Evolutionary conservation across 225 moss, liverwort and hornwort genomes (phyloP), one percentile per base, ranked within the genome.

Genomic region (Physcomitrium patens): DNA sequence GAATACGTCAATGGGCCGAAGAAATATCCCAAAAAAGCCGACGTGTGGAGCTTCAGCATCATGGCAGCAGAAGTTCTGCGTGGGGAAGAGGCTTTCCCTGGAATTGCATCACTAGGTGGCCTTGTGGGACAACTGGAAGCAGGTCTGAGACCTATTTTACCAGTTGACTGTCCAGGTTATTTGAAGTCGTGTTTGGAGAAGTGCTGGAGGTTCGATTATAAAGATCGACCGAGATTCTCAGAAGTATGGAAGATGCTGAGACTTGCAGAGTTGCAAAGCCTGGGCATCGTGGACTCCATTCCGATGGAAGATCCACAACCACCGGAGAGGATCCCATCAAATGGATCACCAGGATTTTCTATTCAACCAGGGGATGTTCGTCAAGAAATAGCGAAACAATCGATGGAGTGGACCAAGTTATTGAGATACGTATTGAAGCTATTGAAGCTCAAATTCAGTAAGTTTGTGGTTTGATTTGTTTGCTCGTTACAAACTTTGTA

Each of bases 41-140:
- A 82, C 59, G 3, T 75, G 10, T 82, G 69, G 78, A 82, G 82
- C 24, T 82, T 82, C 37, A 78, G 56, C 16, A 31, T 82, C 15
- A 47, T 69, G 51, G 56, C 24, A 11, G 63, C 43, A 17, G 70
- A 82, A 15, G 70, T 82, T 44, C 68, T 77, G 4, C 67, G 27
- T n/a, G 81, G 77, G 49, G 27, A 37, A 14, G 0, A 0, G 7
- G 63, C 68, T 9, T 77, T 68, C 8, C 1, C 26, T 5, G 3
- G 43, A 0, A 0, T 24, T 3, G n/a, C n/a, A n/a, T 15, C 1
- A 49, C 11, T 3, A 49, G 11, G 17, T 13, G 45, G 7, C 7
- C 7, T 7, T 26, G 43, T 20, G 22, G 13, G 19, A 31, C 19
- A 46, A 6, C 14, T 54, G 3, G 15, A 67, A 18, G 44, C 10